phyloP scores from a whole-genome alignment of 1,139 yeast genomes.

The Sugiyamaella grinbergsii region DNA sequence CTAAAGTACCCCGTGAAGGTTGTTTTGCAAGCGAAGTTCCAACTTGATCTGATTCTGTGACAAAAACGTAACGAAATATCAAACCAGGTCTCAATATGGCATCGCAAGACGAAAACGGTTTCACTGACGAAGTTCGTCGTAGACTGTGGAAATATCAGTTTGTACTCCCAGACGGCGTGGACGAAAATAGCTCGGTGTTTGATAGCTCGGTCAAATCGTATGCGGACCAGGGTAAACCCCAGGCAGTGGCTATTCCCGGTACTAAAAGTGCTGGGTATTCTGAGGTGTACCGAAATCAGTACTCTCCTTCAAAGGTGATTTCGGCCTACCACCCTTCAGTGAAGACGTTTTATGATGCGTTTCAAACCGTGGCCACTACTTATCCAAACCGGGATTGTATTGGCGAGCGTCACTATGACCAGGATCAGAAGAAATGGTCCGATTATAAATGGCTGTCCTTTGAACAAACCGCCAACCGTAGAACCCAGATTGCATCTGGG shows the following conservation, averaged over 20 bases:
- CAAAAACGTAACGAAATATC: no score
- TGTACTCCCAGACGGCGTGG: constrained; percentile 16
- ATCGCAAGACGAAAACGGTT: constrained; percentile 21
- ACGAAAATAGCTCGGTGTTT: constrained; percentile 10
- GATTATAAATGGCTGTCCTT: constrained; percentile 56
- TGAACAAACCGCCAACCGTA: constrained; percentile 47
- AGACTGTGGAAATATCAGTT: constrained; percentile 22
- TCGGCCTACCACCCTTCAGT: constrained; percentile 54
- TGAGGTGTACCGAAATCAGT: constrained; percentile 54
- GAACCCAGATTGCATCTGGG: constrained; percentile 64
- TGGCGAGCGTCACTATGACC: constrained; percentile 52
- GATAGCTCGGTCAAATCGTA: constrained; percentile 13
- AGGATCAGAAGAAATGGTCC: constrained; percentile 49
- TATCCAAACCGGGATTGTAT: constrained; percentile 50
- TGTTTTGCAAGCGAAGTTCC: no score
- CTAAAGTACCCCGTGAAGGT: no score
- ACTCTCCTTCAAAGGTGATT: constrained; percentile 45
- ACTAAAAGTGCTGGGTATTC: constrained; percentile 55
- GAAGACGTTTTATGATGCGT: constrained; percentile 53
- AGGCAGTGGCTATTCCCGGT: constrained; percentile 51
- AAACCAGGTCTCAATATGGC: no score
- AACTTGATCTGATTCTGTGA: no score
- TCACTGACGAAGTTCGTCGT: constrained; percentile 25
- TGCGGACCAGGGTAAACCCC: constrained; percentile 31
- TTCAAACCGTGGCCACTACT: constrained; percentile 47